Evolutionary conservation across 2,329 filamentous ascomycete genomes (phyloP).

Genomic region (Nemania sp.): DNA sequence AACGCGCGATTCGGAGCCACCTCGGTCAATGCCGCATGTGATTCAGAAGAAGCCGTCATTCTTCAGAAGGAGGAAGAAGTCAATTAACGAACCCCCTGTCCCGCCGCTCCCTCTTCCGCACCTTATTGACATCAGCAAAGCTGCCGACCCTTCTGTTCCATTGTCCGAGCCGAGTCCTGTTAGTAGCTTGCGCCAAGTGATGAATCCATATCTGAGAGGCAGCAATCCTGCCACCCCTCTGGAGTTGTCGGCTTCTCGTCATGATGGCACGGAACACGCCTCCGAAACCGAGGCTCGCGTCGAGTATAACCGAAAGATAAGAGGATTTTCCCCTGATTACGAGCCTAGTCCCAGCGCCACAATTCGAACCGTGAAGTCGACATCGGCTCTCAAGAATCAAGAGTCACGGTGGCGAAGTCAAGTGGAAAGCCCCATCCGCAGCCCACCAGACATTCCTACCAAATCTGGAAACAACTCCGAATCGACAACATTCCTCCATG

Average conservation of each 20-base stretch:
- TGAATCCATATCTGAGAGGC: constrained; percentile 74
- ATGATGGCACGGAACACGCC: constrained; percentile 31
- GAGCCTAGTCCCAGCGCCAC: constrained; percentile 71
- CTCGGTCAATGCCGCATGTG: constrained; percentile 45
- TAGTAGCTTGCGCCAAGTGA: constrained; percentile 81
- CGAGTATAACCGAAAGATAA: constrained; percentile 44
- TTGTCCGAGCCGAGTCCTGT: constrained; percentile 62
- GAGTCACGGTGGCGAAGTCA: constrained; percentile 33
- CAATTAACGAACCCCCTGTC: constrained; percentile 71
- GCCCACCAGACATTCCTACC: constrained; percentile 34
- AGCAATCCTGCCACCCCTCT: constrained; percentile 24
- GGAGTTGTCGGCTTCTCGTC: constrained; percentile 25
- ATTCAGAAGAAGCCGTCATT: constrained; percentile 95
- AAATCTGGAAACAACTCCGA: constrained; percentile 37
- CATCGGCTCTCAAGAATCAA: constrained; percentile 42
- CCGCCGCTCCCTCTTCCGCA: constrained; percentile 46
- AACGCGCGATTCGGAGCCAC: constrained; percentile 54
- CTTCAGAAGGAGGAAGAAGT: constrained; percentile 92
- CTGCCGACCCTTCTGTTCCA: constrained; percentile 34
- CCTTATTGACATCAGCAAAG: constrained; percentile 30
- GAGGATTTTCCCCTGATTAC: constrained; percentile 76
- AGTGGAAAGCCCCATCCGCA: constrained; percentile 31
- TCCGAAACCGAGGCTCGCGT: constrained; percentile 32
- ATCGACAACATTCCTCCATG: constrained; percentile 52
- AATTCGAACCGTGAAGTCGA: constrained; percentile 65